Conservation (phyloP, 2,329 filamentous ascomycete species). For the Cryphonectria parasitica region DNA sequence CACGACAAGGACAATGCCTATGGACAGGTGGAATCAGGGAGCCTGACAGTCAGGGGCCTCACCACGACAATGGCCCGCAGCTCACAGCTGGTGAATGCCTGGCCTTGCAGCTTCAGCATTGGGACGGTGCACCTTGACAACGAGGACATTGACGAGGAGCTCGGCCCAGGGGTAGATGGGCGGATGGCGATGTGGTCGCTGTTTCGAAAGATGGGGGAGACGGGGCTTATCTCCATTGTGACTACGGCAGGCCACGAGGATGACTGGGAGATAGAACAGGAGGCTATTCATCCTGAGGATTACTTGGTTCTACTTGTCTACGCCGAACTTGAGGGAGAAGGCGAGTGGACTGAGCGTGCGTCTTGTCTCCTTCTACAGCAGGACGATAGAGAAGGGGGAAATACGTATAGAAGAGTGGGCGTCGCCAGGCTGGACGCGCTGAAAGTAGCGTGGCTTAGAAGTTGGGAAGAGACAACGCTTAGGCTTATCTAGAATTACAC, state of each 20-base stretch:
- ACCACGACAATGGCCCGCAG: neutral
- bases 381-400: neutral
- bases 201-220: neutral
- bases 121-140: neutral
- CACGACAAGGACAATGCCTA: neutral
- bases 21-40: neutral
- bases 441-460: neutral
- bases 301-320: neutral
- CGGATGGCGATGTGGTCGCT: neutral
- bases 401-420: neutral
- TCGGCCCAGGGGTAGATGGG: neutral
- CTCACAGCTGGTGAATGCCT: neutral
- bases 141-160: neutral
- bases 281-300: neutral
- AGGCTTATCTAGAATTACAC: neutral
- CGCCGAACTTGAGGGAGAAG: neutral
- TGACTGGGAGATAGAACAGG: conserved; percentile 3
- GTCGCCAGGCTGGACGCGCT: neutral
- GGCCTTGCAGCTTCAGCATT: neutral
- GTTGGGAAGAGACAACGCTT: neutral
- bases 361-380: neutral
- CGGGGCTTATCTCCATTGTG: neutral
- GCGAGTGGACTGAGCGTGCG: neutral
- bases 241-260: neutral
- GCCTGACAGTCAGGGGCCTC: neutral